Conservation (phyloP, 2,329 filamentous ascomycete genomes). For the Diaporthe sp. region DNA sequence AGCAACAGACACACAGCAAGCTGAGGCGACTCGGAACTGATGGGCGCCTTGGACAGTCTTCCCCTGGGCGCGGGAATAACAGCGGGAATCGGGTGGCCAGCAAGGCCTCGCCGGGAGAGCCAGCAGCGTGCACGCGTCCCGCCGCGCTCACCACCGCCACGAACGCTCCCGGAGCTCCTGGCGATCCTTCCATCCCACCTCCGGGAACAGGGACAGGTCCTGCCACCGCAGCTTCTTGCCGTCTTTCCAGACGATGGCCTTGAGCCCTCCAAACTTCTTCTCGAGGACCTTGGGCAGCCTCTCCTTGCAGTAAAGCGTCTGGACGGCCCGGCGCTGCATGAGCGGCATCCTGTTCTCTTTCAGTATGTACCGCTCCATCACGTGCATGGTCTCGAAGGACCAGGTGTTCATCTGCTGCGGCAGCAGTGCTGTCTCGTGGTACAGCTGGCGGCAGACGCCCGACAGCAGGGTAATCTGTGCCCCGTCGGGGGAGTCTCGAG, state of each 20-base stretch:
- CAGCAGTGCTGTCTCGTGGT: slow-evolving; percentile 52
- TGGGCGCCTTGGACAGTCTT: background rate
- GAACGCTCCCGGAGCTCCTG: slow-evolving; percentile 34
- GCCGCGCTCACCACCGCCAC: slow-evolving; percentile 33
- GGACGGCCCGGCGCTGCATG: slow-evolving; percentile 50
- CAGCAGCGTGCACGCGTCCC: background rate
- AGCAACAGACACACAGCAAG: background rate
- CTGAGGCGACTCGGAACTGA: background rate
- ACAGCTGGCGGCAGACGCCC: slow-evolving; percentile 53
- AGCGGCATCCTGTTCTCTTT: slow-evolving; percentile 49
- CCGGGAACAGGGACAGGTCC: slow-evolving; percentile 37
- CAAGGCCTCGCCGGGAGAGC: background rate
- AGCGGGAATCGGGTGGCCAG: no score
- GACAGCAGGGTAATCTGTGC: slow-evolving; percentile 50
- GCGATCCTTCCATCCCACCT: slow-evolving; percentile 38
- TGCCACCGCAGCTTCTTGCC: slow-evolving; percentile 41
- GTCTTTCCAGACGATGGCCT: slow-evolving; percentile 46
- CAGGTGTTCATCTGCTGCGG: slow-evolving; percentile 52
- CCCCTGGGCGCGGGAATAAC: background rate
- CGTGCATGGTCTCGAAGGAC: slow-evolving; percentile 49
- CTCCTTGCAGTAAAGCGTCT: slow-evolving; percentile 47
- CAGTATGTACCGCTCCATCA: slow-evolving; percentile 53
- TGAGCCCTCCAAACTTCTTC: slow-evolving; percentile 48
- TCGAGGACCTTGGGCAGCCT: slow-evolving; percentile 47
- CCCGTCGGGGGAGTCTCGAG: background rate